Conservation (phyloP, 2,329 filamentous ascomycete genomes). For the Colletotrichum viniferum region DNA sequence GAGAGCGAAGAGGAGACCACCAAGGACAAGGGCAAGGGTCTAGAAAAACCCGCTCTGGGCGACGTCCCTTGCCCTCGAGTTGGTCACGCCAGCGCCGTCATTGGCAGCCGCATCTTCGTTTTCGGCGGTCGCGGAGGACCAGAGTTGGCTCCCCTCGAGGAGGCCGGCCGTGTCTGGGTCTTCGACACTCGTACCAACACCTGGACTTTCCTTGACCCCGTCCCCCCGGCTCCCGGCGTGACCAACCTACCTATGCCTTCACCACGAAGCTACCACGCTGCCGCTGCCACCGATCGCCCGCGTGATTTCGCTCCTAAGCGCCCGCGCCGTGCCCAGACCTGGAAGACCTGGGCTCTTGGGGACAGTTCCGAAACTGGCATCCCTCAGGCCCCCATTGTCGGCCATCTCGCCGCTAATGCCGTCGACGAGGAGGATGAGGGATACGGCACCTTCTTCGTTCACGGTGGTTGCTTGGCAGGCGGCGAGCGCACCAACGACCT, state of each 20-base stretch:
- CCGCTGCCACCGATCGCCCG: conserved; percentile 62
- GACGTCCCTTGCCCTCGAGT: conserved; percentile 70
- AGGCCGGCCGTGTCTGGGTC: conserved; percentile 76
- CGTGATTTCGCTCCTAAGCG: conserved; percentile 46
- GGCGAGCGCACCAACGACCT: conserved; percentile 69
- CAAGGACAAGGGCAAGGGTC: conserved; percentile 43
- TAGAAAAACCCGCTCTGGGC: conserved; percentile 29
- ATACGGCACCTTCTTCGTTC: conserved; percentile 73
- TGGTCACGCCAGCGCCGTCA: conserved; percentile 72
- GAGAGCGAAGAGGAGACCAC: conserved; percentile 17
- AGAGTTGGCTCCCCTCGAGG: conserved; percentile 74
- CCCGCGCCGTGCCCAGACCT: conserved; percentile 45
- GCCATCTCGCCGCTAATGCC: conserved; percentile 60
- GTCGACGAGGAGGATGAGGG: conserved; percentile 66
- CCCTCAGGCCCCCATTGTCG: conserved; percentile 64
- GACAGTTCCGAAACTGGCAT: conserved; percentile 59
- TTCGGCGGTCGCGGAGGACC: conserved; percentile 79
- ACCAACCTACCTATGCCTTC: conserved; percentile 53
- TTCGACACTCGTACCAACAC: conserved; percentile 68
- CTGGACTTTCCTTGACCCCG: conserved; percentile 71
- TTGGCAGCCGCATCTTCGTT: conserved; percentile 75
- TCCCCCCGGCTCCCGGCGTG: conserved; percentile 44
- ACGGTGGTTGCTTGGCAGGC: conserved; percentile 73
- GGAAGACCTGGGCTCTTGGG: conserved; percentile 61
- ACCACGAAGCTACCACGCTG: conserved; percentile 74